phyloP scores from a whole-genome alignment of 331 rosid species.

The Stylosanthes scabra region DNA sequence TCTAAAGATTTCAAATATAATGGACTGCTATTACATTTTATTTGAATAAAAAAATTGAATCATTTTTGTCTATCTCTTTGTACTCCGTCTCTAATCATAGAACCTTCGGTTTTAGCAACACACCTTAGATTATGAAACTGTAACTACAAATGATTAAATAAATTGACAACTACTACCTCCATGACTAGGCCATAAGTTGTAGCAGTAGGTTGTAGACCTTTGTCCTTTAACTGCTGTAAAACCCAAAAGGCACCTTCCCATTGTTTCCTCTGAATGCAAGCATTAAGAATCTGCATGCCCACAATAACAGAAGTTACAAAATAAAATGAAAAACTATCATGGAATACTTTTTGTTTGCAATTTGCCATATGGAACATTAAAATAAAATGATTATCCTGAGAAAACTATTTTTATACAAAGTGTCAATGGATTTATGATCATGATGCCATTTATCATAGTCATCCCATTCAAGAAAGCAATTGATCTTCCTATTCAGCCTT shows the following conservation, averaged over 20 bases:
- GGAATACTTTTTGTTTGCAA: not conserved
- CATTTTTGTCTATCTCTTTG: conserved; percentile 31
- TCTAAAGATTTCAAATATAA: conserved; percentile 21
- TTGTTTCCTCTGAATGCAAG: conserved; percentile 77
- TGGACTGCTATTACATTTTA: conserved; percentile 18
- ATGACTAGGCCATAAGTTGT: conserved; percentile 90
- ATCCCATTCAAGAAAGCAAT: conserved; percentile 28
- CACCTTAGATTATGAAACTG: conserved; percentile 30
- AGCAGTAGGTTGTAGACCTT: conserved; percentile 57
- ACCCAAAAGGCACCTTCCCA: conserved; percentile 99
- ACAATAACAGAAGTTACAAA: not conserved
- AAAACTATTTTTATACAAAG: not conserved
- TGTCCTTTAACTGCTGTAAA: conserved; percentile 80
- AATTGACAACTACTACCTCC: conserved; percentile 68
- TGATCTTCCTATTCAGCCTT: conserved; percentile 17
- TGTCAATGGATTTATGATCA: conserved; percentile 11
- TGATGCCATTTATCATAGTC: conserved; percentile 6
- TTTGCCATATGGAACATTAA: conserved; percentile 12
- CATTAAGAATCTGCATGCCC: conserved; percentile 79
- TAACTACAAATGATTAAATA: not conserved
- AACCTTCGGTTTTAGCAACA: conserved; percentile 22
- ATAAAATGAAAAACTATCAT: not conserved
- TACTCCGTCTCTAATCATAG: not conserved
- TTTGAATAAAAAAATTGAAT: conserved; percentile 13
- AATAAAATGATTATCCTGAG: conserved; percentile 5